Percentiles rank a stretch among this genome's conserved stretches.
Conservation (phyloP, 1,284 basidiomycete species). For the Sphagnurus paluster region DNA sequence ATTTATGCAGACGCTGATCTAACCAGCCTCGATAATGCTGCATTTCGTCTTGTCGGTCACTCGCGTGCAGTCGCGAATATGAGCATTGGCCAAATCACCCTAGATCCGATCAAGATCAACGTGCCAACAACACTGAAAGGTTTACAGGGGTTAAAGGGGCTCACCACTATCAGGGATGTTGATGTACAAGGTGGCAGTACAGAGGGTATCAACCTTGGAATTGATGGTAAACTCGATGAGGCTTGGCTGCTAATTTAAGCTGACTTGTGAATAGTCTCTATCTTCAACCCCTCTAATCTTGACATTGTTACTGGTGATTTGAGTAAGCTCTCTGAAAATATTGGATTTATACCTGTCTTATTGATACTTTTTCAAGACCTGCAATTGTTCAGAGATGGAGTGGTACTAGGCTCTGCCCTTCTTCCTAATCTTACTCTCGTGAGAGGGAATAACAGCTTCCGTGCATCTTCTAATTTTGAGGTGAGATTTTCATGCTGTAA, state of each 20-base stretch:
- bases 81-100: constrained; percentile 66
- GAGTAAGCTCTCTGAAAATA: constrained; percentile 37
- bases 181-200: constrained; percentile 71
- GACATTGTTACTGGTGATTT: constrained; percentile 61
- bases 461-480: constrained; percentile 49
- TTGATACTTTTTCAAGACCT: constrained; percentile 37
- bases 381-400: constrained; percentile 54
- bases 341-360: background rate
- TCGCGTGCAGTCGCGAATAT: constrained; percentile 67
- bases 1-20: constrained; percentile 50
- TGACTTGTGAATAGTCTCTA: constrained; percentile 42
- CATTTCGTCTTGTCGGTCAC: constrained; percentile 64
- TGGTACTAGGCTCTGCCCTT: constrained; percentile 55
- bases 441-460: constrained; percentile 58
- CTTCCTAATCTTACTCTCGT: constrained; percentile 59
- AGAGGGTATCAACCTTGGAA: constrained; percentile 62
- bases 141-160: constrained; percentile 59
- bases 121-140: constrained; percentile 69
- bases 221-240: constrained; percentile 42
- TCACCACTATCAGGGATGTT: constrained; percentile 60
- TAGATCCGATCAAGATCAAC: constrained; percentile 77
- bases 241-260: background rate
- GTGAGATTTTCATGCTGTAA: no score
- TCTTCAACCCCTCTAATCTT: constrained; percentile 76
- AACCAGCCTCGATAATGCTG: constrained; percentile 43